Base-by-base conservation (phyloP, 495 filamentous ascomycete species). In the Mytilinidion resinicola region DNA sequence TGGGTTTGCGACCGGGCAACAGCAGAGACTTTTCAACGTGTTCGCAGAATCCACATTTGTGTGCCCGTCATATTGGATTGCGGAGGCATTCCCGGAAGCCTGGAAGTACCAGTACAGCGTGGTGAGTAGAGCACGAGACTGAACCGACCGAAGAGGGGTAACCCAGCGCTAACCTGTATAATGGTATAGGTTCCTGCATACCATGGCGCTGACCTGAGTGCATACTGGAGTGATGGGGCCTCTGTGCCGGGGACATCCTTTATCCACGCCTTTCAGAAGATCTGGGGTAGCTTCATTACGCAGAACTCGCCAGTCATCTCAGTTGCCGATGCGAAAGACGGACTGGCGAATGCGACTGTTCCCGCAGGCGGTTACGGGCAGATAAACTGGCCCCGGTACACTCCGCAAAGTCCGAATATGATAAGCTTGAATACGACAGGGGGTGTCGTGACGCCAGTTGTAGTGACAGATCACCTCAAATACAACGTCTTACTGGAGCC, bases 21-120 rank as follows among this genome's bases (percentile, higher is more conserved):
- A 62, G 51, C 65, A 68, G 47, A 55, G 62, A 20, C 11, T 55
- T 37, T 61, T 61, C 53, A 53, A 65, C 53, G 58, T 68, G 43
- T 68, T 58, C 56, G 62, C 62, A 9, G 65, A 68, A 60, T 62
- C 55, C 39, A 55, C 65, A 1, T 68, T 65, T 51, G 65, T 55
- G 44, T 68, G 65, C 59, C 65, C 65, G 7, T 53, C 42, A 14
- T 65, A 65, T 42, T 68, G 65, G 65, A 50, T 62, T 39, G 65
- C 65, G 4, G 48, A 61, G 11, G 65, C 62, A 5, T 68, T 59
- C 59, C 55, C 58, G 0, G 36, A 60, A 21, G 59, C 59, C 56
- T 68, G 61, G 61, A 65, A 65, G 36, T 68, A 68, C 56, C 62
- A 68, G 37, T 68, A 53, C 62, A 53, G 44, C 34, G 51, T 65